These are phyloP conservation scores for Gossypium longicalyx DNA, from an alignment of 345 rosid genomes.

Conservation along the genomic window DNA sequence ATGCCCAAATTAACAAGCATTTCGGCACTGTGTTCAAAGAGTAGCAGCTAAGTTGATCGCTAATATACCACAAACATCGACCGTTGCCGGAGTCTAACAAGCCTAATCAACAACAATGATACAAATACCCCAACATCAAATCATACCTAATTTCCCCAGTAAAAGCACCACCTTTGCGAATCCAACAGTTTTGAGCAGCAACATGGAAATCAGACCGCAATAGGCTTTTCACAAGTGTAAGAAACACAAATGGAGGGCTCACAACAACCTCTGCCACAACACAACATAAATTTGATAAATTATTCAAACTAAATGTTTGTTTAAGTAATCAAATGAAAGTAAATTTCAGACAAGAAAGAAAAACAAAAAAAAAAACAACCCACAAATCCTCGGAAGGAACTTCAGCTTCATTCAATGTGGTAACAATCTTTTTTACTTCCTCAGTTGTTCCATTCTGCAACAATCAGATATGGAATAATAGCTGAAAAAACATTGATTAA, in stretches of 20 bases:
- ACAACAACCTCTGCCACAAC: slow-evolving; percentile 56
- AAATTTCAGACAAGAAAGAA: not conserved
- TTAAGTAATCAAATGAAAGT: not conserved
- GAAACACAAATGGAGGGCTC: slow-evolving; percentile 69
- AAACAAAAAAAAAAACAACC: slow-evolving; percentile 25
- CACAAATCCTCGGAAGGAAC: slow-evolving; percentile 60
- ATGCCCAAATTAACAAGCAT: slow-evolving; percentile 56
- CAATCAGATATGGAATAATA: slow-evolving; percentile 5
- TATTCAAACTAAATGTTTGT: not conserved
- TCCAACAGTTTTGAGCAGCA: slow-evolving; percentile 71
- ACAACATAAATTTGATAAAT: slow-evolving; percentile 7
- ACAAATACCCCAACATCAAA: not conserved
- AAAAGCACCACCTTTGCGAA: slow-evolving; percentile 65
- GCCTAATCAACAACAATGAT: not conserved
- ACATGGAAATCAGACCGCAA: slow-evolving; percentile 52
- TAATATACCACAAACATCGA: not conserved
- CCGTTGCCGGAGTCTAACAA: not conserved
- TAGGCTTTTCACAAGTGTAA: slow-evolving; percentile 37
- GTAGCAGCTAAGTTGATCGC: not conserved
- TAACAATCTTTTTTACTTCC: slow-evolving; percentile 66
- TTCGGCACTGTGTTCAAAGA: slow-evolving; percentile 48
- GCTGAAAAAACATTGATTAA: not conserved
- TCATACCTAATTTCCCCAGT: slow-evolving; percentile 61
- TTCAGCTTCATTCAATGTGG: slow-evolving; percentile 54
- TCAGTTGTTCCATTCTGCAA: slow-evolving; percentile 61